Evolutionary conservation across 106 monocot genomes (phyloP).

Genomic region (Apostasia ramifera): DNA sequence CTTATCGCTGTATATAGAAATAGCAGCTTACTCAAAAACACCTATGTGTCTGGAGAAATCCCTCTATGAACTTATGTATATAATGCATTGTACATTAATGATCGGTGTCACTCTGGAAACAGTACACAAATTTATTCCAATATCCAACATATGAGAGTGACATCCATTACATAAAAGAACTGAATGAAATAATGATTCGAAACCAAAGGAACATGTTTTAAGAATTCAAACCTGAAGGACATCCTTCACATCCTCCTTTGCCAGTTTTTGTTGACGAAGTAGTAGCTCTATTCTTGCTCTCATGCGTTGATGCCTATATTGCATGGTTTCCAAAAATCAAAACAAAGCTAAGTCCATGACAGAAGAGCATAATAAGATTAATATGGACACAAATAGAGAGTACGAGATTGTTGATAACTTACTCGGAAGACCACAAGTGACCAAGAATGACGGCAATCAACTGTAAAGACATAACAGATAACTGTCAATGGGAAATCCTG

Average conservation of each 20-base stretch:
- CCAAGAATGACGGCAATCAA: slow-evolving; percentile 85
- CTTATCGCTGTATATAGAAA: too few species aligned
- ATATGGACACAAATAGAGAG: not conserved
- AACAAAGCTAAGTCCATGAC: not conserved
- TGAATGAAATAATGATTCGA: not conserved
- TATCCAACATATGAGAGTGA: too few species aligned
- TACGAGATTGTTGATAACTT: slow-evolving; percentile 18
- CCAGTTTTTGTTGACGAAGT: slow-evolving; percentile 80
- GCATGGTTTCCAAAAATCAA: not conserved
- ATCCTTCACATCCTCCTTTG: slow-evolving; percentile 71
- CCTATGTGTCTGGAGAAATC: too few species aligned
- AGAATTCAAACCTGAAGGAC: slow-evolving; percentile 68
- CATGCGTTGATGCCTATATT: slow-evolving; percentile 62
- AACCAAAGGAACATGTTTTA: not conserved
- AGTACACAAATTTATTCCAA: not conserved
- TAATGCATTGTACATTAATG: not conserved
- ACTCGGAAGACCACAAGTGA: slow-evolving; percentile 94
- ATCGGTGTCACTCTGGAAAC: not conserved
- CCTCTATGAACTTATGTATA: not conserved
- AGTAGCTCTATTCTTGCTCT: slow-evolving; percentile 79
- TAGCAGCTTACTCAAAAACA: too few species aligned
- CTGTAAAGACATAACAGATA: slow-evolving; percentile 26
- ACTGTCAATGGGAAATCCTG: not conserved
- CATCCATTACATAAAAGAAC: not conserved
- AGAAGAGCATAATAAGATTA: not conserved